Evolutionary conservation across 2,329 filamentous ascomycete genomes (phyloP), one percentile per base, ranked within the genome.

Genomic region (Venturia aucupariae): DNA sequence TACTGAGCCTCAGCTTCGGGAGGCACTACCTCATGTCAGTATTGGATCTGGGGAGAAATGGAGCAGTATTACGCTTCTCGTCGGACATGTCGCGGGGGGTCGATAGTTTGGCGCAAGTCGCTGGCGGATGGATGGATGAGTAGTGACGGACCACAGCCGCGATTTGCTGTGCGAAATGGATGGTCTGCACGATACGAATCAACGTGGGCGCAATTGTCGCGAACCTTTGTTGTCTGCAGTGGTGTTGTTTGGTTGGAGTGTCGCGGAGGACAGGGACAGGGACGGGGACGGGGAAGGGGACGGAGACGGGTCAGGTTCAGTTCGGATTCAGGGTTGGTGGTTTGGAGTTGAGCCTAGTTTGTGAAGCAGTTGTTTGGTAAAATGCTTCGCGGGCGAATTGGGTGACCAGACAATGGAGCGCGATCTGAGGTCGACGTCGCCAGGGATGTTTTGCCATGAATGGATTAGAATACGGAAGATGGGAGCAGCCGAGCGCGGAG

Each of bases 1-100:
- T 85, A 85, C 62, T 76, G 76, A 62, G 76, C 75, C 72, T 79
- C 77, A 59, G 77, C 71, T 66, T 82, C 80, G 42, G 77, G 70
- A 42, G 82, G 75, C 66, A 85, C 80, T 82, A 70, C 68, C 8
- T 38, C 11, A 51, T 35, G 60, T 48, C 39, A 61, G 38, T n/a
- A 7, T 57, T 24, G 13, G 5, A n/a, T n/a, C n/a, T 35, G 51
- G 13, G 51, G 15, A 4, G 8, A 35, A 3, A 7, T 10, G 51
- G 51, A n/a, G 51, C 27, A 32, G 30, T 19, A 35, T 35, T 57
- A 57, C 51, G 30, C 51, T 57, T 57, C 15, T 57, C 51, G 15
- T 57, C 30, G 30, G 51, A 32, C 51, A 57, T 57, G 27, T 32
- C 51, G 51, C 51, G 51, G 27, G 51, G 30, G 7, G 39, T 57